Evolutionary conservation across 257 asterid species (phyloP).

Genomic region (Galeopsis tetrahit): DNA sequence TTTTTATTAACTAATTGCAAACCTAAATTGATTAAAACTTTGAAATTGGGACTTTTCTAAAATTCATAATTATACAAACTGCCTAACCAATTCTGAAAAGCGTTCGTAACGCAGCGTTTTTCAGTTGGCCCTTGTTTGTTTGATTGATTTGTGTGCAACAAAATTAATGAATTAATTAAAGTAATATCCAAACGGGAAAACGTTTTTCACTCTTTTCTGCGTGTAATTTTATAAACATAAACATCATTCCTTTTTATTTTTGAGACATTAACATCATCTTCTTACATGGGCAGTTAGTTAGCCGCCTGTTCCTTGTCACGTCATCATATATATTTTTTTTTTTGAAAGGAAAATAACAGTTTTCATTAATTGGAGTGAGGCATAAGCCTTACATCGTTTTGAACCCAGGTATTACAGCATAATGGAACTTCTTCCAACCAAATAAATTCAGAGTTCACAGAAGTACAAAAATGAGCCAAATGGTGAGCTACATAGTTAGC

Average conservation of each 20-base stretch:
- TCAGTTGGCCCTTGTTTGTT: conserved; percentile 17
- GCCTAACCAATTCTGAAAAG: conserved; percentile 11
- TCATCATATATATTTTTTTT: conserved; percentile 2
- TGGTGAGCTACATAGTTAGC: no score
- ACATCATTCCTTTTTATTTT: not conserved
- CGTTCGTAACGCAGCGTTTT: not conserved
- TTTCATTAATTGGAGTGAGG: no score
- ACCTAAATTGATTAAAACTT: not conserved
- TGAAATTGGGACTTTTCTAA: not conserved
- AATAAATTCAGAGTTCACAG: no score
- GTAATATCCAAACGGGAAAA: conserved; percentile 12
- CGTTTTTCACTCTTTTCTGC: not conserved
- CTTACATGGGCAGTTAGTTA: conserved; percentile 9
- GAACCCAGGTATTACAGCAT: no score
- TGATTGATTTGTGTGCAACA: conserved; percentile 28
- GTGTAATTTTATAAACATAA: not conserved
- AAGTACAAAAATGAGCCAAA: no score
- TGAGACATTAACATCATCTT: not conserved
- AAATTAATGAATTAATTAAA: conserved; percentile 1
- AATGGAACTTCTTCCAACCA: no score
- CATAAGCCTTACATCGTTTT: no score
- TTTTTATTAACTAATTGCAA: no score
- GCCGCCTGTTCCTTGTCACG: conserved; percentile 19
- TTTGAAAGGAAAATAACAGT: no score
- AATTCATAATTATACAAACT: conserved; percentile 5